Evolutionary conservation across 805 yeast genomes (phyloP), one percentile per base, ranked within the genome.

Genomic region (Spathaspora girioi): DNA sequence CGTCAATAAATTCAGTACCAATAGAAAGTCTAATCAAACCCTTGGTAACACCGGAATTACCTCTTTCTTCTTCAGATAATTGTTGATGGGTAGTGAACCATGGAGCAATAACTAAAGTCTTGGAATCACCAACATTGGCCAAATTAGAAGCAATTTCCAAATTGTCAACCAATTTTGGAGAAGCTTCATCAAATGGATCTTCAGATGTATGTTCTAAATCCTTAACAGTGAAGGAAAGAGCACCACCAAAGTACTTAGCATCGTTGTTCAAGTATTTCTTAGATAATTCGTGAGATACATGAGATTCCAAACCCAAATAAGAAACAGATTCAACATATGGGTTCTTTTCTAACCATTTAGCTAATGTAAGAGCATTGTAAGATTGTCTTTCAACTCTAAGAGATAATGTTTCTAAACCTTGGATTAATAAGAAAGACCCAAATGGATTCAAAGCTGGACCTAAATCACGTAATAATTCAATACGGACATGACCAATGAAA

Each of bases 81-180:
- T 94, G 98, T 68, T 90, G 92, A 72, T 93, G 99, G 23, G 98
- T 93, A 41, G 98, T 94, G 72, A 81, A 90, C 79, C 86, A 92
- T 58, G 99, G 99, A 50, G 97, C 92, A 69, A 93, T 93, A 52
- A 93, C 96, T 66, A 93, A 80, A 44, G 98, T 89, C 77, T 93
- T 94, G 47, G 93, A 85, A 65, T 93, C 99, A 66, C 99, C 99
- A 53, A 93, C 97, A 64, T 93, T 93, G 47, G 99, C 98, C 66
- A 94, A 82, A 75, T 91, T 89, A 31, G 96, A 86, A 51, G 96
- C 96, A 52, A 94, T 72, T 70, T 89, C 82, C 70, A 94, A 81
- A 60, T 73, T 75, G 70, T 92, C 97, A 54, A 89, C 97, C 54
- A 91, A 89, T 60, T 77, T 80, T 50, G 93, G 92, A 60, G 96